A percentile compares a stretch with the other conserved stretches of the same genome.
Evolutionary conservation across 306 rosid genomes (phyloP).

Genomic region (Styphnolobium japonicum): DNA sequence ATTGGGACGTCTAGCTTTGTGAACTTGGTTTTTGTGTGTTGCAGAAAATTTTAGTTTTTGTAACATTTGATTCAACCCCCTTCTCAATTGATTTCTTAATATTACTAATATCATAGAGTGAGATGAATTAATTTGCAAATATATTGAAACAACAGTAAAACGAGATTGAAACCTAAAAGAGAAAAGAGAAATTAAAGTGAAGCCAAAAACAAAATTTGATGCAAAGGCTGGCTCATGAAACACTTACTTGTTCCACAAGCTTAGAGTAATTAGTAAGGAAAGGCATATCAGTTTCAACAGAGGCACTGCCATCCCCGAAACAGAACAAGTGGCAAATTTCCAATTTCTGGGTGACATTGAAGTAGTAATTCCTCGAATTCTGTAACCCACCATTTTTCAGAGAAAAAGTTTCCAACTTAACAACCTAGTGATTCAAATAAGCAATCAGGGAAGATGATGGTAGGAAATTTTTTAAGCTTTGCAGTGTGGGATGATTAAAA

Average conservation of each 20-base stretch:
- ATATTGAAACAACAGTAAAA: background rate
- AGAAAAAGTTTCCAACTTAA: conserved; percentile 26
- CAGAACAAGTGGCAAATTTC: conserved; percentile 36
- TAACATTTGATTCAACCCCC: too few relatives aligned
- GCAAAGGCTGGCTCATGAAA: background rate
- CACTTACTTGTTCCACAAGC: conserved; percentile 76
- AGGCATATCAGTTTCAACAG: conserved; percentile 51
- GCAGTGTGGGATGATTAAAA: background rate
- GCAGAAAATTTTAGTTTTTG: too few relatives aligned
- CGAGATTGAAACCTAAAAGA: background rate
- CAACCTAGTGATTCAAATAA: conserved; percentile 31
- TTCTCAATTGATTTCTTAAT: too few relatives aligned
- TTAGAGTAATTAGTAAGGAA: conserved; percentile 73
- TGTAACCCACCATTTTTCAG: conserved; percentile 27
- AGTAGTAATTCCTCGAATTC: background rate
- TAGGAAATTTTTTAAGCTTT: too few relatives aligned
- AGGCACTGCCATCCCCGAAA: conserved; percentile 39
- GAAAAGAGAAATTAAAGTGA: background rate
- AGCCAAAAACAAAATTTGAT: background rate
- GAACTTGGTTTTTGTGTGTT: too few relatives aligned
- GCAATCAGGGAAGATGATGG: conserved; percentile 1
- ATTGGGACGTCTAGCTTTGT: too few relatives aligned
- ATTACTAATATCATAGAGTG: conserved; percentile 43
- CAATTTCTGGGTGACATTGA: conserved; percentile 22
- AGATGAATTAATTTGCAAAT: conserved; percentile 10